Evolutionary conservation across 768 basidiomycete species (phyloP), one percentile per base, ranked within the genome.

Genomic region (Lanmaoa rubissima): DNA sequence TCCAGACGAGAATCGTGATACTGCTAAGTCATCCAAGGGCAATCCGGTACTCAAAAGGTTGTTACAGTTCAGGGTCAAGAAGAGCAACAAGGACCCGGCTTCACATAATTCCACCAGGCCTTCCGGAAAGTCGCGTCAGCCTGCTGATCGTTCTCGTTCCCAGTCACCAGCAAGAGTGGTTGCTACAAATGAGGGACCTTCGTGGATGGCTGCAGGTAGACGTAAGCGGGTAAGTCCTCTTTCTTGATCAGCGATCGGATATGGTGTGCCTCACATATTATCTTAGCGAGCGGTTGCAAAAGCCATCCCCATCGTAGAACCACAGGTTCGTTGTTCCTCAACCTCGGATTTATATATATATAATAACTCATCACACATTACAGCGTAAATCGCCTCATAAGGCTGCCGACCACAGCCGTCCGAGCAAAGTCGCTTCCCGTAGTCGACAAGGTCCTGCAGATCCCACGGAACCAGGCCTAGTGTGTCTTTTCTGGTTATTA

Each of bases 1-100:
- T 31, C 17, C n/a, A 13, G 28, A 46, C 1, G 4, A n/a, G 6
- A 31, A 13, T n/a, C 0, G 1, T 1, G 2, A 31, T 31, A 16
- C 5, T 16, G 5, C 1, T 4, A 24, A 0, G 38, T n/a, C 24
- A 19, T 19, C 40, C 6, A 11, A 8, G n/a, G 31, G 14, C 9
- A 21, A 8, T 16, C 34, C 0, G 9, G 24, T 35, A 8, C 2
- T 48, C 16, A 35, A 35, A 35, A 24, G 16, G 34, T 16, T 10
- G 8, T 1, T 35, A 14, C 47, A 9, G 5, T 16, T 9, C 5
- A 9, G 5, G 21, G 16, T 36, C 34, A 19, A 21, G 34, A 21
- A 24, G 21, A 3, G 21, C 6, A 24, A 21, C 8, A 48, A 48
- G 31, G 47, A 4, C 21, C 34, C 34, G 2, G 6, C n/a, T 7